Evolutionary conservation across 306 rosid genomes (phyloP).

Genomic region (Corylus avellana): DNA sequence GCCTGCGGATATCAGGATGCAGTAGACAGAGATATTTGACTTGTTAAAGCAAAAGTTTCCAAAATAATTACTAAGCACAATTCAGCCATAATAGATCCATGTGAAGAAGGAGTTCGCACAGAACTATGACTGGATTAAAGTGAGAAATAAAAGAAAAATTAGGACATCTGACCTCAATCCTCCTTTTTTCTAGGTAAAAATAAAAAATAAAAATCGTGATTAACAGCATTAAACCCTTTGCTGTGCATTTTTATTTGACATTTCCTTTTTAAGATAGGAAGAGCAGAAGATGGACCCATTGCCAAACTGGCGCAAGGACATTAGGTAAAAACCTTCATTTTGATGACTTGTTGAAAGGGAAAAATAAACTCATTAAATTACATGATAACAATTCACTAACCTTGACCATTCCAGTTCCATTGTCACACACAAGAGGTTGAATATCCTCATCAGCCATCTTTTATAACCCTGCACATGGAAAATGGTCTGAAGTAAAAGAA

Average conservation of each 20-base stretch:
- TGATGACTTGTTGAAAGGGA: neutral
- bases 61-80: neutral
- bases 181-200: too few relatives aligned
- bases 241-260: neutral
- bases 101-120: neutral
- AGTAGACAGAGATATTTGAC: neutral
- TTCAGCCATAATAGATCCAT: neutral
- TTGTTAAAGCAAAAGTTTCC: neutral
- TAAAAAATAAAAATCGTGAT: neutral
- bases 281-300: neutral
- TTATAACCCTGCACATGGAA: conserved; percentile 19
- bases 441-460: conserved; percentile 66
- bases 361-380: neutral
- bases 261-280: neutral
- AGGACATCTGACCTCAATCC: too few relatives aligned
- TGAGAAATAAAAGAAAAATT: too few relatives aligned
- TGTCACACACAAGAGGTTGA: conserved; percentile 70
- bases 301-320: neutral
- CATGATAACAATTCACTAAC: conserved; percentile 20
- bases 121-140: neutral
- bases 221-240: neutral
- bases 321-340: neutral
- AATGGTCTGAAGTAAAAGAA: conserved; percentile 7
- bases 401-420: conserved; percentile 77
- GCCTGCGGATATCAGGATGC: conserved; percentile 41